These are phyloP conservation scores for Penicillium glabrum DNA, from an alignment of 2,329 filamentous ascomycete species.

Conservation along the genomic window DNA sequence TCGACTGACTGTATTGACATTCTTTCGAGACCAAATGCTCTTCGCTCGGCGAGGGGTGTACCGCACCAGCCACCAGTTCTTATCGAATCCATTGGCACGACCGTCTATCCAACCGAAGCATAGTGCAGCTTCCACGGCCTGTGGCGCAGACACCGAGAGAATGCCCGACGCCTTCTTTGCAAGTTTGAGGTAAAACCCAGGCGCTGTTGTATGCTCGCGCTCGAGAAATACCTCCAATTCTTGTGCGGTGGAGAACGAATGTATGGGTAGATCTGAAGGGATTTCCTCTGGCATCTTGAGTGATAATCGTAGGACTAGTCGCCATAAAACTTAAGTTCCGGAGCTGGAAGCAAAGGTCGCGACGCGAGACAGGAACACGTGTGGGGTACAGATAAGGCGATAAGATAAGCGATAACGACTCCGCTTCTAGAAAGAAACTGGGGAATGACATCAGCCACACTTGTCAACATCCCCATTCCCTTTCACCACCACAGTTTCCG, in stretches of 20 bases:
- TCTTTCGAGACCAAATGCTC: conserved; percentile 61
- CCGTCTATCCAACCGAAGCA: conserved; percentile 67
- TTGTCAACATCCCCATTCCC: not conserved
- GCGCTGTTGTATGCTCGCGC: conserved; percentile 30
- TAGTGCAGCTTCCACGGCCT: conserved; percentile 58
- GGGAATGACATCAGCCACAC: conserved; percentile 3
- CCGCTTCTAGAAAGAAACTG: not conserved
- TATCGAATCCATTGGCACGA: conserved; percentile 49
- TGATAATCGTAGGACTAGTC: not conserved
- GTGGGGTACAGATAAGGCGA: not conserved
- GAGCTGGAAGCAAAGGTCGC: not conserved
- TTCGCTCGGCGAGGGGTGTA: conserved; percentile 59
- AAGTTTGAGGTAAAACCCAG: conserved; percentile 51
- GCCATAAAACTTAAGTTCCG: not conserved
- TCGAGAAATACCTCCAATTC: conserved; percentile 45
- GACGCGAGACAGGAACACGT: not conserved
- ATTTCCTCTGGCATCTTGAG: not conserved
- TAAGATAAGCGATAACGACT: not conserved
- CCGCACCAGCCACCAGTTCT: conserved; percentile 53
- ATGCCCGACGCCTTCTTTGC: conserved; percentile 49
- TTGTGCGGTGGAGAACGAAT: conserved; percentile 24
- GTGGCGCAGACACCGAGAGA: conserved; percentile 45
- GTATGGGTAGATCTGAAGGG: conserved; percentile 27
- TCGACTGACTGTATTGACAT: conserved; percentile 53
- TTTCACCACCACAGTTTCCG: not conserved